Percentiles rank a stretch among this genome's conserved stretches.
Evolutionary conservation across 129 eudicot genomes (phyloP).

Genomic region (Erigeron canadensis): DNA sequence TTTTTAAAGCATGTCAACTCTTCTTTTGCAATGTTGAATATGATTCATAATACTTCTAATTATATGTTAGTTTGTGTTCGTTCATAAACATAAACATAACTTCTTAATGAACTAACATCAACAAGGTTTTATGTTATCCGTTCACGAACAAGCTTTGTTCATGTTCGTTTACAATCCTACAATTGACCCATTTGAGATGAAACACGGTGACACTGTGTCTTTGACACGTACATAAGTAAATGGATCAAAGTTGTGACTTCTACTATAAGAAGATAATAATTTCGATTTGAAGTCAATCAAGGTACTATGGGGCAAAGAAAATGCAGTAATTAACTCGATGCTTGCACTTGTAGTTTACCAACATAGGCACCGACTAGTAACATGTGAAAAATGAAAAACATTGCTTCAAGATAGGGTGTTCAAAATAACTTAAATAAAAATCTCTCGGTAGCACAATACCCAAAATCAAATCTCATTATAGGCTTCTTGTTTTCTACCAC

Average conservation of each 20-base stretch:
- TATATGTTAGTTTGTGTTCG: no score
- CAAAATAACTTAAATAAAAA: neutral
- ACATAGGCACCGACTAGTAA: conserved; percentile 17
- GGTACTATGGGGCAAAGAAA: neutral
- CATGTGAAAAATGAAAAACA: conserved; percentile 18
- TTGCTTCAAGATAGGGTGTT: conserved; percentile 32
- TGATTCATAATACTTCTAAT: no score
- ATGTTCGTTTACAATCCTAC: no score
- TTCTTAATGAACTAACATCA: no score
- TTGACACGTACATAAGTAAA: neutral
- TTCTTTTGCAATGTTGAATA: no score
- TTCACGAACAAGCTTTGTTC: no score
- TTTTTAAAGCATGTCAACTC: no score
- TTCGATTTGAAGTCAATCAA: neutral
- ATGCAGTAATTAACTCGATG: conserved; percentile 6
- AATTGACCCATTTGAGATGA: neutral
- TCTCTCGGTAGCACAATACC: conserved; percentile 23
- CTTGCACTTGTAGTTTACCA: conserved; percentile 18
- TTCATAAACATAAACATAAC: no score
- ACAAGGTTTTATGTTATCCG: no score
- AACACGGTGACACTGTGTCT: neutral
- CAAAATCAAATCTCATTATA: conserved; percentile 22
- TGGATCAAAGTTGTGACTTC: neutral
- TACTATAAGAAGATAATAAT: neutral
- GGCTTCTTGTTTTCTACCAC: neutral